Conservation (phyloP, 1,284 basidiomycete species). For the Rhodotorula sp. region DNA sequence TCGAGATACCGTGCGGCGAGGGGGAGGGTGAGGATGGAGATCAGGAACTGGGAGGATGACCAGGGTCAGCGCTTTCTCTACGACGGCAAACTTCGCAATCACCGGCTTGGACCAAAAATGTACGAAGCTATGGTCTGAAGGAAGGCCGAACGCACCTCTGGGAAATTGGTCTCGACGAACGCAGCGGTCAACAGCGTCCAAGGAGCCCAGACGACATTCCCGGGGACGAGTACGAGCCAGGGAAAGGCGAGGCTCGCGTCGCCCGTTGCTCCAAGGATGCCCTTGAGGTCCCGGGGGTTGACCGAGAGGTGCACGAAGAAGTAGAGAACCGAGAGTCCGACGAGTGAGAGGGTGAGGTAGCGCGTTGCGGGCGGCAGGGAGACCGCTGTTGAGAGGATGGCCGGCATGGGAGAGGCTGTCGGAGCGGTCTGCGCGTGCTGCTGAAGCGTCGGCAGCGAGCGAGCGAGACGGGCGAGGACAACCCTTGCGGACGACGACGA, state of each 20-base stretch:
- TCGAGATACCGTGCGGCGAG: slow-evolving; percentile 86
- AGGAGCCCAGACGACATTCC: slow-evolving; percentile 77
- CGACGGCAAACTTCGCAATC: no score
- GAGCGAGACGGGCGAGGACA: not conserved
- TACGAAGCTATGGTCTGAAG: no score
- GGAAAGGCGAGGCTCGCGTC: slow-evolving; percentile 56
- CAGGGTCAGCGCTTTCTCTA: no score
- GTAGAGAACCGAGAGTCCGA: slow-evolving; percentile 65
- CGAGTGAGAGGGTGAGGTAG: slow-evolving; percentile 65
- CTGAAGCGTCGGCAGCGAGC: not conserved
- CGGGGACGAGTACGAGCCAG: slow-evolving; percentile 82
- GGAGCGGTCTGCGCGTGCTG: no score
- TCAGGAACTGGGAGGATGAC: slow-evolving; percentile 59
- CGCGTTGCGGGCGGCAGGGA: slow-evolving; percentile 75
- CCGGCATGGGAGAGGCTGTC: slow-evolving; percentile 2
- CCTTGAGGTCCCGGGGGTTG: slow-evolving; percentile 31
- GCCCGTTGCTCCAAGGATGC: slow-evolving; percentile 50
- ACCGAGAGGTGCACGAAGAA: slow-evolving; percentile 59
- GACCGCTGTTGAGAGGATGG: slow-evolving; percentile 20
- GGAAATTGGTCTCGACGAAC: slow-evolving; percentile 76
- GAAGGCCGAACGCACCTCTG: slow-evolving; percentile 76
- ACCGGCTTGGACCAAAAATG: no score
- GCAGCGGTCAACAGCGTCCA: slow-evolving; percentile 88
- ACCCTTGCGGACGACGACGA: not conserved
- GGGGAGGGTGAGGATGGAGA: slow-evolving; percentile 74